phyloP scores from a whole-genome alignment of 2,329 filamentous ascomycete species.

The Cordyceps tenuipes region DNA sequence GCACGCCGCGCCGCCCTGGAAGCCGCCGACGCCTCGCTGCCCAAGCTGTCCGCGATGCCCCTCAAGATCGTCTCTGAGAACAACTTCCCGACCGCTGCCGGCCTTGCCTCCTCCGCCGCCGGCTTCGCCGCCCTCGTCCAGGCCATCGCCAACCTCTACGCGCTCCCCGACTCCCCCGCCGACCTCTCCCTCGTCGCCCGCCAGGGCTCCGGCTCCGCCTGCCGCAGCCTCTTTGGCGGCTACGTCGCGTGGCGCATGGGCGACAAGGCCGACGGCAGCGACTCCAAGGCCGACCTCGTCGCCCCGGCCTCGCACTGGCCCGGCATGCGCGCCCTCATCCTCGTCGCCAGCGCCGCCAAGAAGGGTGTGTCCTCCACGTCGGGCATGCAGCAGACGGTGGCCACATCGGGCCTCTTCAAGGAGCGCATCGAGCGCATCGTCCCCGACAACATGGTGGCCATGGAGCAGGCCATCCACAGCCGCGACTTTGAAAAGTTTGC shows the following conservation, averaged over 20 bases:
- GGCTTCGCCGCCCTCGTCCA: constrained; percentile 66
- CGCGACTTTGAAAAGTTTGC: constrained; percentile 83
- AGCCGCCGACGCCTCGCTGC: constrained; percentile 60
- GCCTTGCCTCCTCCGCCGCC: constrained; percentile 66
- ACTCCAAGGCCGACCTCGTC: constrained; percentile 82
- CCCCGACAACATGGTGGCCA: constrained; percentile 70
- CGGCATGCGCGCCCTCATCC: constrained; percentile 82
- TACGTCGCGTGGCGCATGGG: constrained; percentile 95
- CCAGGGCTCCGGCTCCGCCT: constrained; percentile 91
- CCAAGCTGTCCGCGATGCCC: constrained; percentile 67
- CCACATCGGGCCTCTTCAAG: constrained; percentile 80
- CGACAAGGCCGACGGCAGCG: constrained; percentile 63
- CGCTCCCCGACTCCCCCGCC: constrained; percentile 69
- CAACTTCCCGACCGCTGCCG: constrained; percentile 97
- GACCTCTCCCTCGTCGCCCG: constrained; percentile 84
- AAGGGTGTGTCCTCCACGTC: constrained; percentile 89
- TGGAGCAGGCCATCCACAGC: constrained; percentile 71
- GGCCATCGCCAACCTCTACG: constrained; percentile 86
- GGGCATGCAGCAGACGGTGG: constrained; percentile 95
- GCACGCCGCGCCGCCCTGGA: constrained; percentile 70
- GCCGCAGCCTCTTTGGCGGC: constrained; percentile 84
- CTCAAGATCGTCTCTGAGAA: constrained; percentile 90
- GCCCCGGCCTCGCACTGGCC: constrained; percentile 90
- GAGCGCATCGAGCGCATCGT: constrained; percentile 69
- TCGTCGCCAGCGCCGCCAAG: constrained; percentile 88